These are phyloP conservation scores for Aspergillus sp. DNA, from an alignment of 2,329 filamentous ascomycete species.

Conservation along the genomic window DNA sequence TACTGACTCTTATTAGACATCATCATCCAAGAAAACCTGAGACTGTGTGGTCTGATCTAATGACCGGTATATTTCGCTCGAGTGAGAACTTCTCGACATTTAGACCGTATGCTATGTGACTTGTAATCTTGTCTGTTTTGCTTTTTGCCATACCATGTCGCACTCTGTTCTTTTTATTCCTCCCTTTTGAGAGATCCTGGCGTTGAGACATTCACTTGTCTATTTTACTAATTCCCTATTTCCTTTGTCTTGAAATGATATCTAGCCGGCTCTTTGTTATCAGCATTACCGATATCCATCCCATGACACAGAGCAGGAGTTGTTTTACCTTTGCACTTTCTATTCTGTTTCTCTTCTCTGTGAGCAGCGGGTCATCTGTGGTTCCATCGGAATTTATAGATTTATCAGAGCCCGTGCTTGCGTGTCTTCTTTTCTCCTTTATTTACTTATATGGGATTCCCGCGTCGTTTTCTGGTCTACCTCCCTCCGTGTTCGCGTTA, in stretches of 20 bases:
- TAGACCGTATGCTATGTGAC: constrained; percentile 37
- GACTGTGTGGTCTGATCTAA: constrained; percentile 96
- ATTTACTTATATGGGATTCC: constrained; percentile 16
- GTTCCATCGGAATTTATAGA: constrained; percentile 5
- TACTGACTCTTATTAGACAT: constrained; percentile 68
- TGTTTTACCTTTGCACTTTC: constrained; percentile 18
- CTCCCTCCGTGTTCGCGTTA: constrained; percentile 13
- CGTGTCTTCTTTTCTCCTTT: constrained; percentile 9
- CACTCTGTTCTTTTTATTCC: constrained; percentile 31
- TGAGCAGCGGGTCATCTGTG: constrained; percentile 20
- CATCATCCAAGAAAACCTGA: constrained; percentile 99
- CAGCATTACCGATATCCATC: constrained; percentile 29
- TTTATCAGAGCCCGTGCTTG: constrained; percentile 7
- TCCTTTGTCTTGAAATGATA: constrained; percentile 31
- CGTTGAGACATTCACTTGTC: constrained; percentile 36
- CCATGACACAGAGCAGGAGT: constrained; percentile 29
- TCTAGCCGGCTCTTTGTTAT: constrained; percentile 30
- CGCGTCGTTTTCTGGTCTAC: constrained; percentile 19
- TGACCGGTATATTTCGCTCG: constrained; percentile 31
- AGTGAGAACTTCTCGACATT: constrained; percentile 30
- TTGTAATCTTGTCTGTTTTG: constrained; percentile 30
- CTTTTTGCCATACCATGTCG: constrained; percentile 29
- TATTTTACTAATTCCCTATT: constrained; percentile 28
- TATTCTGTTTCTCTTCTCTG: constrained; percentile 18
- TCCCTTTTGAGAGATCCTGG: constrained; percentile 34